These are phyloP conservation scores for Pisolithus albus DNA, from an alignment of 768 basidiomycete genomes.

Conservation along the genomic window DNA sequence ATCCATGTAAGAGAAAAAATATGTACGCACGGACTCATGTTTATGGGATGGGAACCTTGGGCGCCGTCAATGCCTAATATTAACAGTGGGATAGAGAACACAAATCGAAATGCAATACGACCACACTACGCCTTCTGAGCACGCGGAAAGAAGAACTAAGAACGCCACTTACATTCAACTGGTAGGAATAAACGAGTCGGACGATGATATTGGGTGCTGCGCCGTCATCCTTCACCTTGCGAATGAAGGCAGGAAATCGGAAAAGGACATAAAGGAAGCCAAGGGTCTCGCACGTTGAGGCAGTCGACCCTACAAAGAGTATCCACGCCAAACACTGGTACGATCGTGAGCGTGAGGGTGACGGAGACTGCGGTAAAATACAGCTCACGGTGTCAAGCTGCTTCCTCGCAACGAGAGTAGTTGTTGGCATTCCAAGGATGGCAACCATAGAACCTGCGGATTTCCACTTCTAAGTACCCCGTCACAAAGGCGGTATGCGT, in stretches of 20 bases:
- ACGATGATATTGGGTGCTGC: constrained; percentile 71
- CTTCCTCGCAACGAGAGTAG: constrained; percentile 51
- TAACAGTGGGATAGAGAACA: constrained; percentile 65
- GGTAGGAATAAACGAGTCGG: constrained; percentile 66
- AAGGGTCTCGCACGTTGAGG: constrained; percentile 60
- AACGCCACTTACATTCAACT: constrained; percentile 58
- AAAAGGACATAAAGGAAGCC: constrained; percentile 64
- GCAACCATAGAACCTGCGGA: constrained; percentile 54
- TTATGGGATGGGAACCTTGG: constrained; percentile 40
- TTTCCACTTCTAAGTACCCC: constrained; percentile 11
- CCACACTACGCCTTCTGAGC: constrained; percentile 38
- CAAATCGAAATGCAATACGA: constrained; percentile 69
- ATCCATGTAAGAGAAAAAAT: background rate
- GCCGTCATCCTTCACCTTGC: constrained; percentile 63
- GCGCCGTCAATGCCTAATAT: constrained; percentile 62
- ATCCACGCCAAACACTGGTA: constrained; percentile 66
- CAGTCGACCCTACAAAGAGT: constrained; percentile 63
- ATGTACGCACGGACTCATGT: constrained; percentile 47
- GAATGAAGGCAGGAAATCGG: constrained; percentile 65
- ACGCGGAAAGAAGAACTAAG: background rate
- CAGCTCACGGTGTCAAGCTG: constrained; percentile 49
- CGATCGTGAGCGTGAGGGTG: constrained; percentile 6
- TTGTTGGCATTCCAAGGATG: constrained; percentile 66
- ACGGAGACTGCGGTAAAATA: constrained; percentile 1
- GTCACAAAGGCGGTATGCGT: background rate